phyloP scores from a whole-genome alignment of 148 eudicot species.

The Rhododendron henanense region DNA sequence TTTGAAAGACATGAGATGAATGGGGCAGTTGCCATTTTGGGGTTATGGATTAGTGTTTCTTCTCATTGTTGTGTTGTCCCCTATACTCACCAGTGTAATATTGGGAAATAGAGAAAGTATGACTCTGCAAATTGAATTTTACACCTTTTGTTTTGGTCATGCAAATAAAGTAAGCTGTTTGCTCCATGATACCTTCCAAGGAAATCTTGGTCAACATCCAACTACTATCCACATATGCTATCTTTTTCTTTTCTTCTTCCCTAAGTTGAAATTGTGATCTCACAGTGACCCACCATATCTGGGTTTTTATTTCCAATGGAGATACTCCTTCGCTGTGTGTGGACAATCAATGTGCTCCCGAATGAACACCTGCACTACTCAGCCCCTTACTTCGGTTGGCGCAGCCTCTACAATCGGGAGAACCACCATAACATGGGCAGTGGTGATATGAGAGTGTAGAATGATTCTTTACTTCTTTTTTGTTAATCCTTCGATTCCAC shows the following conservation, averaged over 20 bases:
- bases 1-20: background rate
- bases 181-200: background rate
- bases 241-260: background rate
- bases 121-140: background rate
- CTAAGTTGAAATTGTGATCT: background rate
- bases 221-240: background rate
- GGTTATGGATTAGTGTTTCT: background rate
- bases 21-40: background rate
- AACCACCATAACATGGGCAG: background rate
- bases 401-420: background rate
- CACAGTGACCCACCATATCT: background rate
- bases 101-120: background rate
- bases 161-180: background rate
- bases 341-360: background rate
- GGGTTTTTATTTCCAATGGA: background rate
- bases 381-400: background rate
- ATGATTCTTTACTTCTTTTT: background rate
- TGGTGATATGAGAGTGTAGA: background rate
- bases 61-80: background rate
- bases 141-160: background rate
- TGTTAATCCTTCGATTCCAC: background rate
- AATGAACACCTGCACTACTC: background rate
- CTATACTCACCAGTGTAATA: background rate
- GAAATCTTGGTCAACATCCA: background rate
- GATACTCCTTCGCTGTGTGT: background rate